Evolutionary conservation across 306 rosid genomes (phyloP), one percentile per base, ranked within the genome.

Genomic region (Trifolium dubium): DNA sequence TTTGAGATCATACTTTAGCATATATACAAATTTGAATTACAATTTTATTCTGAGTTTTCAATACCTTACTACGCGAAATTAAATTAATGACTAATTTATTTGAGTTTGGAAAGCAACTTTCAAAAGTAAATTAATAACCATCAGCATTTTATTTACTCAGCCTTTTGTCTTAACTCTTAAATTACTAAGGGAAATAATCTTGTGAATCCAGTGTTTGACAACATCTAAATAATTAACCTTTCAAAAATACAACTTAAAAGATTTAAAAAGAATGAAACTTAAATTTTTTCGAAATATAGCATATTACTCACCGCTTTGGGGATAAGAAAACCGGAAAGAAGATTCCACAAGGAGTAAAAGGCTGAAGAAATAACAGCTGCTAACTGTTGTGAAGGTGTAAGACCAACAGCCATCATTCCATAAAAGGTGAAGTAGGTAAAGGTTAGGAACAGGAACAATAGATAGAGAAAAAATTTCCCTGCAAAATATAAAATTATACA

Each of bases 351-450:
- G 15, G 99, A 91, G 83, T 92, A 94, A 71, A 91, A 91, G 31
- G 99, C 99, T 58, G 99, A 94, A 59, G 99, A 94, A 73, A 94
- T 17, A 30, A 94, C 88, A 12, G 99, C 95, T 3, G 97, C 90
- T 46, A 94, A 29, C 40, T 89, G 95, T 64, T 84, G 96, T 23
- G 96, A 84, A 50, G 97, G 71, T 13, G 99, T 91, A 72, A 94
- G 88, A 32, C 97, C 97, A 73, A 94, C 90, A 34, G 96, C 95
- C 89, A 90, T 89, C 96, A 91, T 88, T 77, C 99, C 99, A 75
- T 91, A 94, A 60, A 85, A 92, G 59, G 99, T 94, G 83, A 94
- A 94, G 87, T 91, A 94, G 32, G 95, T 91, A 86, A 94, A 92
- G 3, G 99, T 89, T 63, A 94, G 82, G 90, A 94, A 94, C 99